Conservation (phyloP, 2,329 filamentous ascomycete genomes). For the Pezicula rhizophila region DNA sequence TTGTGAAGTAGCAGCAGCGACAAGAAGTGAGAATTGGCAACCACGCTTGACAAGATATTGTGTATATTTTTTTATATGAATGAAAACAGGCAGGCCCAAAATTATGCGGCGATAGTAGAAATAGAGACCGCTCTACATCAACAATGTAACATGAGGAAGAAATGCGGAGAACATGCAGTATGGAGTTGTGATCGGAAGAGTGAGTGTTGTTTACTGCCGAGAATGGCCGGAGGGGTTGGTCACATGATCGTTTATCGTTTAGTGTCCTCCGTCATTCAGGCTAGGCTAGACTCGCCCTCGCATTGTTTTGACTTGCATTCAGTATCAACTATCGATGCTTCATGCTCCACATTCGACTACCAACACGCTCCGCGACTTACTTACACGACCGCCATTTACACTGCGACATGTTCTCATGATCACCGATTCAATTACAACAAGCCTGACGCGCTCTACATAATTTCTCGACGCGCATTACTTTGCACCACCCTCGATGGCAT, state of each 20-base stretch:
- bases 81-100: too few species aligned
- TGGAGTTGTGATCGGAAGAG: too few species aligned
- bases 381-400: conserved; percentile 3
- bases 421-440: conserved; percentile 1
- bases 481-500: conserved; percentile 24
- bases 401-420: conserved; percentile 21
- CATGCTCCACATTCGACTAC: conserved; percentile 13
- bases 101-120: too few species aligned
- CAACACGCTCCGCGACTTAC: conserved; percentile 8
- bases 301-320: too few species aligned
- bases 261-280: neutral
- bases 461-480: conserved; percentile 25
- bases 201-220: conserved; percentile 9
- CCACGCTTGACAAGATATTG: too few species aligned
- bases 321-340: conserved; percentile 2
- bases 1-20: neutral
- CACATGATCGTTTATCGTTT: conserved; percentile 6
- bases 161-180: neutral
- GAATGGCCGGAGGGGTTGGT: conserved; percentile 2
- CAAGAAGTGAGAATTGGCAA: too few species aligned
- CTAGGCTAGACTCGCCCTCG: too few species aligned
- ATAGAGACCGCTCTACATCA: neutral
- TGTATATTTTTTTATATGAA: too few species aligned
- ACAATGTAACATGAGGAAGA: neutral
- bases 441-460: conserved; percentile 3